These are phyloP conservation scores for Simplicillium aogashimaense DNA, from an alignment of 2,329 filamentous ascomycete species.

Conservation along the genomic window DNA sequence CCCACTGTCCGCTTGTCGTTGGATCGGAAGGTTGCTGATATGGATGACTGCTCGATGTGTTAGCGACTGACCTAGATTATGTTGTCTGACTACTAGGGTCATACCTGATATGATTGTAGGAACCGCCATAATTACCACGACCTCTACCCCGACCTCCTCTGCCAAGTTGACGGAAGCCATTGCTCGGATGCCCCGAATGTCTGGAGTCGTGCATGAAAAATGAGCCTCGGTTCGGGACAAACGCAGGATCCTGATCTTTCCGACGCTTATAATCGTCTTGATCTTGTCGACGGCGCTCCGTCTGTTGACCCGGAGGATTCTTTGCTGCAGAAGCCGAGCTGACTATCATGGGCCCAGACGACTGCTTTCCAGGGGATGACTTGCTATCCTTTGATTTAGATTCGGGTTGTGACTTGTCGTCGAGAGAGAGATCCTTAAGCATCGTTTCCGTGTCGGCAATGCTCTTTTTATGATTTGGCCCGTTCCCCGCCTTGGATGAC, in stretches of 20 bases:
- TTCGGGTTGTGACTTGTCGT: conserved; percentile 18
- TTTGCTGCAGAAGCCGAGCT: conserved; percentile 37
- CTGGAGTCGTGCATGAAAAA: conserved; percentile 98
- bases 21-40: conserved; percentile 41
- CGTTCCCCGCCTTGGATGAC: conserved; percentile 18
- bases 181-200: conserved; percentile 64
- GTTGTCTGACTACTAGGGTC: conserved; percentile 18
- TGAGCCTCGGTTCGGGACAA: conserved; percentile 85
- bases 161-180: conserved; percentile 65
- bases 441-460: conserved; percentile 48
- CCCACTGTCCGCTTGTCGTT: conserved; percentile 69
- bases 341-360: conserved; percentile 41
- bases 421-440: conserved; percentile 42
- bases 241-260: conserved; percentile 80
- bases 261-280: conserved; percentile 87
- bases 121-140: conserved; percentile 48
- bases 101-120: conserved; percentile 54
- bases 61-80: conserved; percentile 9
- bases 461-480: conserved; percentile 12
- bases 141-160: conserved; percentile 45
- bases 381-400: background rate
- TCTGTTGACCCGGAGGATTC: conserved; percentile 48
- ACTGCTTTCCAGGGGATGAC: conserved; percentile 22
- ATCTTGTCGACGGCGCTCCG: conserved; percentile 63
- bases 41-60: conserved; percentile 20